phyloP scores from a whole-genome alignment of 805 yeast species.

The Saccharomycopsis malanga region DNA sequence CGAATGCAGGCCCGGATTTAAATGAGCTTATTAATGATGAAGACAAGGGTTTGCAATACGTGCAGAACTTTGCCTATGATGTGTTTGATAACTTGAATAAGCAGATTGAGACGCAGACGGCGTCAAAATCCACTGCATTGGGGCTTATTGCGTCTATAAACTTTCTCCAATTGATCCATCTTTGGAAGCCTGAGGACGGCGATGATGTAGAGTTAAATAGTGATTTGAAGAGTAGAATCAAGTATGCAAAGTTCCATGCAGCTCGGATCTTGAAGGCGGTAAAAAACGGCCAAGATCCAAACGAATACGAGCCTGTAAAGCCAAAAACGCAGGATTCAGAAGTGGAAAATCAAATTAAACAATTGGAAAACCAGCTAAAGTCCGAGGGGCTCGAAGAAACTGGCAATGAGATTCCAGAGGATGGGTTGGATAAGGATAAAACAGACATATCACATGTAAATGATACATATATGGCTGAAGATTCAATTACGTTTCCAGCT shows the following conservation, averaged over 20 bases:
- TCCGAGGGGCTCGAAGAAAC: conserved; percentile 18
- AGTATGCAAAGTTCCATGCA: conserved; percentile 58
- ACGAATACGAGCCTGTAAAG: conserved; percentile 40
- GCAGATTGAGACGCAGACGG: conserved; percentile 39
- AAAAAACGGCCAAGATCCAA: conserved; percentile 49
- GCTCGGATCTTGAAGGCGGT: conserved; percentile 46
- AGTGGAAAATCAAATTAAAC: conserved; percentile 9
- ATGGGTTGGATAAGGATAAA: not conserved
- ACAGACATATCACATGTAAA: not conserved
- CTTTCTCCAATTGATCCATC: conserved; percentile 43
- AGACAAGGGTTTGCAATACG: conserved; percentile 47
- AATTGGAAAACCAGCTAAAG: conserved; percentile 22
- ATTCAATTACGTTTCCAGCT: not conserved
- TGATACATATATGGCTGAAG: conserved; percentile 11
- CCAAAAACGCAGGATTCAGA: conserved; percentile 13
- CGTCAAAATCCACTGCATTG: conserved; percentile 40
- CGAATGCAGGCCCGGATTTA: conserved; percentile 31
- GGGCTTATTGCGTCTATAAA: conserved; percentile 48
- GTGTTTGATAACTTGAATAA: conserved; percentile 48
- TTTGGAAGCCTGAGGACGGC: conserved; percentile 32
- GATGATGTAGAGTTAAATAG: conserved; percentile 23
- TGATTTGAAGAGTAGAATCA: conserved; percentile 34
- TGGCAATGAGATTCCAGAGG: not conserved
- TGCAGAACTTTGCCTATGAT: conserved; percentile 49
- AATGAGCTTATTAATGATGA: conserved; percentile 51